Evolutionary conservation across 78 protist species (phyloP).

Genomic region (Isochrysis galbana): DNA sequence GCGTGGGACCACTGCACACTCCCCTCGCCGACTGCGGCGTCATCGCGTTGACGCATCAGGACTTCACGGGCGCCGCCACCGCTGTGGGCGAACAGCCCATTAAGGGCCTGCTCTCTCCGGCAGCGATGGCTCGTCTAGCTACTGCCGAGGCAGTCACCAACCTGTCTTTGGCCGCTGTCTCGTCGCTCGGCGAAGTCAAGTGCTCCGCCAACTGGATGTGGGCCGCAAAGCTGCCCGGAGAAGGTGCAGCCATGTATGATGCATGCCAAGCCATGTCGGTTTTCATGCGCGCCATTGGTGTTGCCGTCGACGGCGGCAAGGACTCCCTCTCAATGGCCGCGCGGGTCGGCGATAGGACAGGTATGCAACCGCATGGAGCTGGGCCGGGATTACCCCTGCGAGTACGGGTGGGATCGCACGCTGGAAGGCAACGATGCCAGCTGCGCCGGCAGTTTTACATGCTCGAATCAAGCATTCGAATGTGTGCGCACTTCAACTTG

Average conservation of each 20-base stretch:
- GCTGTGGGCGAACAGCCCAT: slow-evolving; percentile 82
- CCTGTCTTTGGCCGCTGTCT: slow-evolving; percentile 65
- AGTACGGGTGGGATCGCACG: too few species aligned
- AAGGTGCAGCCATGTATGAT: slow-evolving; percentile 83
- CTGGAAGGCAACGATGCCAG: too few species aligned
- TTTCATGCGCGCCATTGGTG: slow-evolving; percentile 41
- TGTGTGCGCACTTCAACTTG: too few species aligned
- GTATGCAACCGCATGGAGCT: too few species aligned
- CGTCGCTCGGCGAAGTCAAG: slow-evolving; percentile 60
- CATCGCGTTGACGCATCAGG: slow-evolving; percentile 59
- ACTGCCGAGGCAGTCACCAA: slow-evolving; percentile 89
- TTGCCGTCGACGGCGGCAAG: slow-evolving; percentile 87
- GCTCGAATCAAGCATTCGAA: too few species aligned
- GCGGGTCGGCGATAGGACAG: slow-evolving; percentile 2
- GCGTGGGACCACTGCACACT: slow-evolving; percentile 87
- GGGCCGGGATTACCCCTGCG: too few species aligned
- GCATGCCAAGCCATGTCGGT: slow-evolving; percentile 79
- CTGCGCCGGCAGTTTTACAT: too few species aligned
- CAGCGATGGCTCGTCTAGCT: slow-evolving; percentile 82
- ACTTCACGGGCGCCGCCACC: slow-evolving; percentile 32
- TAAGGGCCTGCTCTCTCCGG: slow-evolving; percentile 73
- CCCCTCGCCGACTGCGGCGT: slow-evolving; percentile 83
- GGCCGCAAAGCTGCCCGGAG: slow-evolving; percentile 80
- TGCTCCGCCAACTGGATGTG: slow-evolving; percentile 93
- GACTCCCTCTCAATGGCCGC: slow-evolving; percentile 92